phyloP scores from a whole-genome alignment of 2,329 filamentous ascomycete genomes.

The Plenodomus lindquistii region DNA sequence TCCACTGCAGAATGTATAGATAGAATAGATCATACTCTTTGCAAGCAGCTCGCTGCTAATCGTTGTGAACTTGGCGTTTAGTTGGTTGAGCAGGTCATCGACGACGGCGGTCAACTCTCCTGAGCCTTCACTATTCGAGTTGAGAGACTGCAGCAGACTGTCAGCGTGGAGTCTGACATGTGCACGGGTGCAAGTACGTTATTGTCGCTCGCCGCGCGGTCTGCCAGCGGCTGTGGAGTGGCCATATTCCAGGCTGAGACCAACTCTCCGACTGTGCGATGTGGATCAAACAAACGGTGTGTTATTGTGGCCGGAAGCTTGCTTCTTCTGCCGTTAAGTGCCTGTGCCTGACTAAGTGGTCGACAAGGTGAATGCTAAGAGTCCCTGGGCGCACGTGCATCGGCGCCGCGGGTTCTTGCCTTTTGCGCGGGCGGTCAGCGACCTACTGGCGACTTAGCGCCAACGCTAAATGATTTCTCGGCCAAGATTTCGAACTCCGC shows the following conservation, averaged over 20 bases:
- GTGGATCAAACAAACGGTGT: neutral
- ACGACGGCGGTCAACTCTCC: conserved; percentile 76
- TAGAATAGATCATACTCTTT: conserved; percentile 68
- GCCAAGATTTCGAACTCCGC: conserved; percentile 41
- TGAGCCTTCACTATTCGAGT: conserved; percentile 31
- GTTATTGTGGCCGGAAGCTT: neutral
- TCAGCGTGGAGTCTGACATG: neutral
- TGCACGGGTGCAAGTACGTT: conserved; percentile 14
- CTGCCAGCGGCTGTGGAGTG: conserved; percentile 20
- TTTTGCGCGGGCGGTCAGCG: conserved; percentile 33
- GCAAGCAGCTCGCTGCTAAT: conserved; percentile 86
- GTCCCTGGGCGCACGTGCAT: conserved; percentile 23
- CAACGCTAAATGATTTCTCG: conserved; percentile 31
- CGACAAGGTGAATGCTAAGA: conserved; percentile 14
- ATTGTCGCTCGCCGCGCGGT: conserved; percentile 28
- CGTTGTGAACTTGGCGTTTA: conserved; percentile 82
- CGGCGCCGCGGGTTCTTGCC: conserved; percentile 29
- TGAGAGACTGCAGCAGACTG: conserved; percentile 13
- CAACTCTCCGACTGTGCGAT: neutral
- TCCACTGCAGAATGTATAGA: accelerated
- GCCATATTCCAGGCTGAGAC: conserved; percentile 15
- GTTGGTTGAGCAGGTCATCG: conserved; percentile 81
- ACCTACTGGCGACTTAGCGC: too few relatives aligned
- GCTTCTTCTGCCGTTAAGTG: neutral
- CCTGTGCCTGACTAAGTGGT: neutral